Evolutionary conservation across 441 rosid species (phyloP), one percentile per base, ranked within the genome.

Genomic region (Adansonia grandidieri): DNA sequence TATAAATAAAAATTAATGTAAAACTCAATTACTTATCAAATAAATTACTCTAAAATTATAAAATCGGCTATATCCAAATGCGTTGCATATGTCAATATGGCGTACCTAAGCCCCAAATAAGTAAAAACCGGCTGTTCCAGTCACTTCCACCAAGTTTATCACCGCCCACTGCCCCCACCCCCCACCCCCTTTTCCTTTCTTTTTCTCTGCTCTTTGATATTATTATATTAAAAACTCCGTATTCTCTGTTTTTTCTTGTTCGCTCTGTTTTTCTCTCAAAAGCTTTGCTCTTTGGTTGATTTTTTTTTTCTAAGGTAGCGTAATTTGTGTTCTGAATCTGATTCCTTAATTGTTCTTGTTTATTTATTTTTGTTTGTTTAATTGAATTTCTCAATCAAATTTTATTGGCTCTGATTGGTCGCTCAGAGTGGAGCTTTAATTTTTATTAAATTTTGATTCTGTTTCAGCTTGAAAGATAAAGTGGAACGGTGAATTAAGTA

Each of bases 51-150:
- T 11, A 11, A 11, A 2, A 50, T 17, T 7, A 19, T 58, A 24
- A 58, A 58, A 58, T 91, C 88, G 89, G 89, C 76, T 82, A 68
- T 80, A 83, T 80, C 84, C 88, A 83, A 57, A 8, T 51, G 40
- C 40, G 40, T 32, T 32, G 40, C 17, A 0, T 79, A 71, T 73
- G 47, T 73, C 71, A 80, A 1, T 14, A n/a, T 17, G 68, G 78
- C 85, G 4, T 11, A 1, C 51, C 2, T 1, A 4, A 42, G 24
- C 71, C 71, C 71, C 42, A n/a, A 65, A 65, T 47, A 58, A n/a
- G 78, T 69, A 57, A 45, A 85, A 45, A 85, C 93, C 71, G 82
- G 84, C 77, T 82, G 50, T 37, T 77, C 78, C 87, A 87, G 92
- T 91, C 78, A 81, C 82, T 75, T 51, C 28, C n/a, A 32, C 8